Conservation (phyloP, 768 basidiomycete genomes). For the Leccinum longicurvipes region DNA sequence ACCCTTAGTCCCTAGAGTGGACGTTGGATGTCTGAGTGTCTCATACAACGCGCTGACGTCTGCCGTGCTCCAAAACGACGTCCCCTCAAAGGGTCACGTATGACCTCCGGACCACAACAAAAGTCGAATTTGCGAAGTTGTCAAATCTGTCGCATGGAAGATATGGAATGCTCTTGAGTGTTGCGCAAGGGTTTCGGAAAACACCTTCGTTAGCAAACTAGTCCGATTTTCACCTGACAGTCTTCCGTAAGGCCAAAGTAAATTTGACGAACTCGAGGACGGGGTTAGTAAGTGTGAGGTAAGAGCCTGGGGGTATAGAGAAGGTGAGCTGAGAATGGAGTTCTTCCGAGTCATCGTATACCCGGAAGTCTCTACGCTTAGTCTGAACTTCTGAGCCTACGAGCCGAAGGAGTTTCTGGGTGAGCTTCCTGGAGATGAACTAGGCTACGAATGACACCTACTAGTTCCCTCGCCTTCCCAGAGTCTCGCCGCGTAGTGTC, state of each 20-base stretch:
- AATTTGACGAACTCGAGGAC: conserved; percentile 89
- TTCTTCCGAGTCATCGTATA: conserved; percentile 54
- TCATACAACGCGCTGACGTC: conserved; percentile 69
- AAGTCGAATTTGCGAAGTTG: too few species aligned
- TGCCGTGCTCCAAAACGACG: conserved; percentile 45
- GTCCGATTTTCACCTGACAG: conserved; percentile 78
- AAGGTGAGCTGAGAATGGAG: conserved; percentile 63
- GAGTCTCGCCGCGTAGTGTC: conserved; percentile 65
- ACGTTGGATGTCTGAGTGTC: too few species aligned
- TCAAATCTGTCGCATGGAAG: too few species aligned
- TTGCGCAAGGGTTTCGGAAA: too few species aligned
- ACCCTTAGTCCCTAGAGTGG: too few species aligned
- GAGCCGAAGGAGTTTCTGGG: conserved; percentile 69
- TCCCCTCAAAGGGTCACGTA: too few species aligned
- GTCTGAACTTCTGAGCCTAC: conserved; percentile 66
- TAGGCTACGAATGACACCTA: conserved; percentile 60
- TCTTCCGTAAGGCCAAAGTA: conserved; percentile 76
- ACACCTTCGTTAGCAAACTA: conserved; percentile 85
- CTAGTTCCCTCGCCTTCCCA: conserved; percentile 63
- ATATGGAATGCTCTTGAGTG: too few species aligned
- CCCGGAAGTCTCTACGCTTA: conserved; percentile 56
- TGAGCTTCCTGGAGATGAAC: conserved; percentile 78
- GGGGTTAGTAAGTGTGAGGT: conserved; percentile 75
- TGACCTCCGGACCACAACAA: too few species aligned
- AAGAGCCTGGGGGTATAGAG: conserved; percentile 82